phyloP scores from a whole-genome alignment of 768 basidiomycete species.

The Rhodosporidiobolus odoratus region DNA sequence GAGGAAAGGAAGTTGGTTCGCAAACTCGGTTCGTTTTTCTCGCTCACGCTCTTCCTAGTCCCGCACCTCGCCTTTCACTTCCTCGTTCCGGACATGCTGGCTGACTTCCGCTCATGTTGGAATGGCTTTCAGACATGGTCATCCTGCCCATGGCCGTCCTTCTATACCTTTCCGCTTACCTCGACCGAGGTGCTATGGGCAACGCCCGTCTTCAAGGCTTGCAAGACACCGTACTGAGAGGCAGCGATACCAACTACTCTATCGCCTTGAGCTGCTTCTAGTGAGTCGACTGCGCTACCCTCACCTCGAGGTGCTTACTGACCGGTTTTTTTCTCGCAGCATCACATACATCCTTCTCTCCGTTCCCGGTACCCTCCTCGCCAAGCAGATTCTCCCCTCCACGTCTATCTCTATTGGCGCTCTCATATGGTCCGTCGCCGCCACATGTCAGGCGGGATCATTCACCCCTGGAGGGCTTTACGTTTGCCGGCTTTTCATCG shows the following conservation, averaged over 20 bases:
- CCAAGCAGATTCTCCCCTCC: conserved; percentile 45
- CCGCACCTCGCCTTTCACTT: background rate
- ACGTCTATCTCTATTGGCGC: conserved; percentile 47
- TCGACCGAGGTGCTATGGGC: conserved; percentile 49
- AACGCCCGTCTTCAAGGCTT: conserved; percentile 47
- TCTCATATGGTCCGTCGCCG: conserved; percentile 48
- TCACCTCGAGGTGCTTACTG: background rate
- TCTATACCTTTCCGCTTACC: conserved; percentile 49
- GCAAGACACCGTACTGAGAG: conserved; percentile 43
- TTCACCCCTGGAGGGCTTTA: conserved; percentile 45
- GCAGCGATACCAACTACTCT: conserved; percentile 45
- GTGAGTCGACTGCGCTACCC: background rate
- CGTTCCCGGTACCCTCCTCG: conserved; percentile 47
- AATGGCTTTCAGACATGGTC: conserved; percentile 38
- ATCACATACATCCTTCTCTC: conserved; percentile 46
- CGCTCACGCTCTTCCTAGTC: background rate
- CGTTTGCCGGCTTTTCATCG: conserved; percentile 48
- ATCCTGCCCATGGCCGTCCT: conserved; percentile 49
- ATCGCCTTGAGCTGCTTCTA: conserved; percentile 43
- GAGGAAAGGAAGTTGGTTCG: conserved; percentile 22
- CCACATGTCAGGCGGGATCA: conserved; percentile 46
- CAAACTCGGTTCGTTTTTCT: conserved; percentile 31
- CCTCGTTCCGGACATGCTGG: background rate
- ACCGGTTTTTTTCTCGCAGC: conserved; percentile 42
- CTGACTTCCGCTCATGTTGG: background rate